phyloP scores from a whole-genome alignment of 2,329 filamentous ascomycete species.

The Diplodia sapinea region DNA sequence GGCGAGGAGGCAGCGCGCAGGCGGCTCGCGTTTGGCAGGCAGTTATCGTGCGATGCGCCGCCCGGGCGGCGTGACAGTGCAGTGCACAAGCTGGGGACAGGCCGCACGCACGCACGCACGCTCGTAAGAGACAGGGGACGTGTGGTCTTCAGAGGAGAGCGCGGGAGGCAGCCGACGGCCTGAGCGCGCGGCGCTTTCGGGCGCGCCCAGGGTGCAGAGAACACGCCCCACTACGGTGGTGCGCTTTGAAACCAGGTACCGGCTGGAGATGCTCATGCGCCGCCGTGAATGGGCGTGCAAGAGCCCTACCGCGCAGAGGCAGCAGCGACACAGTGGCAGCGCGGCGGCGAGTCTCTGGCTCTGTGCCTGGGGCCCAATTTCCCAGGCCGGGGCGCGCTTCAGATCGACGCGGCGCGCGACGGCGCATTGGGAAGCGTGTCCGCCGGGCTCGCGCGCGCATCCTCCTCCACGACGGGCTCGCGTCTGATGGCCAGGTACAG shows the following conservation, averaged over 20 bases:
- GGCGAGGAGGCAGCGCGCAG: conserved; percentile 18
- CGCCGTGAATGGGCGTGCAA: background rate
- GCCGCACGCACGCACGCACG: conserved; percentile 10
- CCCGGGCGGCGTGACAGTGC: conserved; percentile 14
- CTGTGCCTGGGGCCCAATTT: conserved; percentile 14
- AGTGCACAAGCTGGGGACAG: conserved; percentile 20
- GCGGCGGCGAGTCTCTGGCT: background rate
- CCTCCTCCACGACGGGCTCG: background rate
- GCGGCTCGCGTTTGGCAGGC: conserved; percentile 11
- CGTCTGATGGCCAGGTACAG: conserved; percentile 10
- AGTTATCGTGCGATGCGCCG: conserved; percentile 22
- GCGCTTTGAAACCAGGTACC: background rate
- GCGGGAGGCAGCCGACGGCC: conserved; percentile 11
- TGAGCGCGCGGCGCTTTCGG: conserved; percentile 21
- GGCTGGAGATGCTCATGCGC: background rate
- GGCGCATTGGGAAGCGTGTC: conserved; percentile 10
- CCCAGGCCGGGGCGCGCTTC: background rate
- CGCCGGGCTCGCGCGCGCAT: conserved; percentile 1
- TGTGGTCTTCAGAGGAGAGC: background rate
- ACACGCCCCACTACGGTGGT: conserved; percentile 3
- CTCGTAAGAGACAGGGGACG: conserved; percentile 19
- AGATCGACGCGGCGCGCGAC: background rate
- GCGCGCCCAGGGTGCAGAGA: conserved; percentile 17
- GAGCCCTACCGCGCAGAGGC: background rate
- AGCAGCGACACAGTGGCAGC: background rate